Evolutionary conservation across 306 rosid species (phyloP).

Genomic region (Calophaca sinica): DNA sequence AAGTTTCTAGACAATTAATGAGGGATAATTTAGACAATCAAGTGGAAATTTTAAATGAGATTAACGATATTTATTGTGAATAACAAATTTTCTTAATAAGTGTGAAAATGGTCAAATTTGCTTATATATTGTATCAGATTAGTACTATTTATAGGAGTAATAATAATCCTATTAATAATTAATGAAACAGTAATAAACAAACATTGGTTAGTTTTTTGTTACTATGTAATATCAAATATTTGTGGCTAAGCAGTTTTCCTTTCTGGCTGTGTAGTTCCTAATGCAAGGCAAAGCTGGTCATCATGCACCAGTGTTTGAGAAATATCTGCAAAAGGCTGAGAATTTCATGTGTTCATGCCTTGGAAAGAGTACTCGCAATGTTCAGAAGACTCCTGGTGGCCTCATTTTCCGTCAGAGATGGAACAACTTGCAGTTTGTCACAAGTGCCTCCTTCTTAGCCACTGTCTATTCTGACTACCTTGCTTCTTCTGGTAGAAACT

Average conservation of each 20-base stretch:
- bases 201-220: not conserved
- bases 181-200: not conserved
- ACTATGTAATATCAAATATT: too few species aligned
- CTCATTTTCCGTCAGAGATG: constrained; percentile 87
- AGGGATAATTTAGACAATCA: too few species aligned
- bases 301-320: constrained; percentile 69
- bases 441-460: constrained; percentile 82
- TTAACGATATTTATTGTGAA: too few species aligned
- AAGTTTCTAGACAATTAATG: too few species aligned
- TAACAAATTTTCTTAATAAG: too few species aligned
- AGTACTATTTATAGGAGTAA: too few species aligned
- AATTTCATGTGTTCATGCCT: constrained; percentile 82
- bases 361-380: constrained; percentile 72
- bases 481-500: constrained; percentile 54
- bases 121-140: too few species aligned
- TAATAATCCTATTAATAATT: not conserved
- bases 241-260: not conserved
- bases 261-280: constrained; percentile 60
- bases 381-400: constrained; percentile 92
- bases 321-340: constrained; percentile 77
- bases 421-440: constrained; percentile 96
- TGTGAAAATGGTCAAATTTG: too few species aligned
- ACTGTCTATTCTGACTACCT: constrained; percentile 93
- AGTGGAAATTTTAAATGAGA: too few species aligned
- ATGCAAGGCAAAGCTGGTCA: constrained; percentile 87